Evolutionary conservation across 345 rosid species (phyloP).

Genomic region (Bruguiera sexangula): DNA sequence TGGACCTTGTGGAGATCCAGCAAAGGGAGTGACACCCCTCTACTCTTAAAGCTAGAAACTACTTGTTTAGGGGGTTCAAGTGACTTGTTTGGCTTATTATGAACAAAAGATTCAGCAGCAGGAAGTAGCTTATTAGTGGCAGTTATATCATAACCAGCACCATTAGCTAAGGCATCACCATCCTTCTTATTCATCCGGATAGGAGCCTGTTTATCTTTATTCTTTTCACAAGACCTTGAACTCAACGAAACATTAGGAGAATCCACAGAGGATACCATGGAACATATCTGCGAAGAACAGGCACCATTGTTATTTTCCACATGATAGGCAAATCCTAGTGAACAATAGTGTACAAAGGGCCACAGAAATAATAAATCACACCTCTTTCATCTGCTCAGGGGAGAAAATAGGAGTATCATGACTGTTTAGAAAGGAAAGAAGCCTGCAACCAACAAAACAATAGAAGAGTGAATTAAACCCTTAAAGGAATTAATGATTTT

Average conservation of each 20-base stretch:
- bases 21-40: conserved; percentile 57
- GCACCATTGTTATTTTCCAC: conserved; percentile 12
- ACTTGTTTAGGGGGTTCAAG: conserved; percentile 45
- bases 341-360: background rate
- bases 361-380: conserved; percentile 22
- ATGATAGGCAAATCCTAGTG: conserved; percentile 13
- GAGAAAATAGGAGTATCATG: conserved; percentile 48
- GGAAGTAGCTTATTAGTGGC: conserved; percentile 16
- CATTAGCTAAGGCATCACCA: conserved; percentile 27
- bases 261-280: conserved; percentile 37
- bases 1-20: conserved; percentile 95
- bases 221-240: conserved; percentile 29
- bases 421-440: conserved; percentile 50
- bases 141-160: conserved; percentile 22
- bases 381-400: conserved; percentile 62
- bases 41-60: conserved; percentile 40
- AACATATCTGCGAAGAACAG: conserved; percentile 53
- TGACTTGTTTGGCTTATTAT: conserved; percentile 28
- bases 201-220: conserved; percentile 26
- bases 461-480: conserved; percentile 8
- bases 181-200: conserved; percentile 27
- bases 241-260: conserved; percentile 22
- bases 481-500: background rate
- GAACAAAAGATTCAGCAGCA: conserved; percentile 21
- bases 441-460: conserved; percentile 43